Conservation (phyloP, 2,329 filamentous ascomycete genomes). For the Penicillium sp. region DNA sequence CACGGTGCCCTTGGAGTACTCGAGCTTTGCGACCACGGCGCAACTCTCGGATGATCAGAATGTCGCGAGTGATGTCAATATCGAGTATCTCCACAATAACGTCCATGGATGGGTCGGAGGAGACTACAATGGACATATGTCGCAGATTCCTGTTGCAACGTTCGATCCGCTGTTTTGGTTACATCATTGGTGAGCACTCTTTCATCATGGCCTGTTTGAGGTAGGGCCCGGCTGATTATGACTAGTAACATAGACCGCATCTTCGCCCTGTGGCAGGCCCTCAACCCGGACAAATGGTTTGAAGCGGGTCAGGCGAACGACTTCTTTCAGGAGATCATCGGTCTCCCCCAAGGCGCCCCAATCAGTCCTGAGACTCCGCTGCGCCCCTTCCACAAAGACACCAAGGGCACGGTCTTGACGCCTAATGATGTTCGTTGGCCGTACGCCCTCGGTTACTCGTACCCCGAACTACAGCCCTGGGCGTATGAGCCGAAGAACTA, state of each 20-base stretch:
- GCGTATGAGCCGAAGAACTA: background rate
- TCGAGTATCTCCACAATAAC: slow-evolving; percentile 1
- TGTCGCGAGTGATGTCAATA: background rate
- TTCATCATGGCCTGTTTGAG: background rate
- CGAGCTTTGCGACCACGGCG: background rate
- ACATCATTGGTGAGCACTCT: background rate
- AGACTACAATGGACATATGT: slow-evolving; percentile 3
- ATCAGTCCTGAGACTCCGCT: background rate
- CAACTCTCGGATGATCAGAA: background rate
- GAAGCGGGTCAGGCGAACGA: background rate
- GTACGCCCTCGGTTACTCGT: background rate
- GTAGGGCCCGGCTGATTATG: background rate
- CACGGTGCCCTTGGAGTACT: slow-evolving; percentile 2
- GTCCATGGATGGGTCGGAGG: slow-evolving; percentile 3
- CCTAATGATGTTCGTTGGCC: background rate
- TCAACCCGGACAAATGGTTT: slow-evolving; percentile 3
- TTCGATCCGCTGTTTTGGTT: background rate
- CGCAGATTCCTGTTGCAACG: slow-evolving; percentile 2
- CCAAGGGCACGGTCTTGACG: background rate
- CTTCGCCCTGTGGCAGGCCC: slow-evolving; percentile 1
- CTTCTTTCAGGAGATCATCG: background rate
- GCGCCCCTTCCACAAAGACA: slow-evolving; percentile 2
- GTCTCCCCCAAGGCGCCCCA: background rate
- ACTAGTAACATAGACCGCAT: slow-evolving; percentile 2
- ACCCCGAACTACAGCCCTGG: background rate